Percentiles rank a stretch among this genome's conserved stretches.
Evolutionary conservation across 176 grass and related monocot species (phyloP).

Genomic region (Bothriochloa decipiens): DNA sequence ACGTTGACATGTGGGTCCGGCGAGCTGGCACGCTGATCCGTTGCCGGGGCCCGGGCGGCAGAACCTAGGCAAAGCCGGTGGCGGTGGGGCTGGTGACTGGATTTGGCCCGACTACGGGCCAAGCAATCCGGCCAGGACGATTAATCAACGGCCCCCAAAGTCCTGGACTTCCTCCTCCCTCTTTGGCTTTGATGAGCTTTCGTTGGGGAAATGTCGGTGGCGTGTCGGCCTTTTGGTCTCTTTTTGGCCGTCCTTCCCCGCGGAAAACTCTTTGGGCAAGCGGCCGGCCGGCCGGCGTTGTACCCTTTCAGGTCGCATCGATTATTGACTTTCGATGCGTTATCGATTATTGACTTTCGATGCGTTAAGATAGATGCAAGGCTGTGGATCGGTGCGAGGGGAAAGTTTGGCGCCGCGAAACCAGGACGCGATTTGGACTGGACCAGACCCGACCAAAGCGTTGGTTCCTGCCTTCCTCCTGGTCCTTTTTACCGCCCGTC

Average conservation of each 20-base stretch:
- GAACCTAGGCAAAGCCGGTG: background rate
- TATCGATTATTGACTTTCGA: slow-evolving; percentile 43
- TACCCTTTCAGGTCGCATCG: background rate
- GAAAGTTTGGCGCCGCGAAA: slow-evolving; percentile 15
- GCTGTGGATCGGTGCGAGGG: background rate
- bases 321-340: slow-evolving; percentile 43
- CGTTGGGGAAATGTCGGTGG: slow-evolving; percentile 47
- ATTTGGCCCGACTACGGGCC: slow-evolving; percentile 16
- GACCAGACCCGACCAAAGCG: background rate
- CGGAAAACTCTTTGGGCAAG: background rate
- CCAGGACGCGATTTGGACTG: background rate
- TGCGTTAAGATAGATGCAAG: background rate
- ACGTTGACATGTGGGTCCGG: slow-evolving; percentile 43
- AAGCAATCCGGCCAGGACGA: background rate
- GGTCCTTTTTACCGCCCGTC: background rate
- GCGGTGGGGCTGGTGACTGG: background rate
- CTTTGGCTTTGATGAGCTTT: slow-evolving; percentile 46
- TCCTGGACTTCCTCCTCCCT: background rate
- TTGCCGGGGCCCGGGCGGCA: background rate
- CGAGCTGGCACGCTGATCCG: background rate
- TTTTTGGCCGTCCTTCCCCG: slow-evolving; percentile 34
- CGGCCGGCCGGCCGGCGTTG: background rate
- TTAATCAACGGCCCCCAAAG: background rate
- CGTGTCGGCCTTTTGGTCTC: slow-evolving; percentile 50
- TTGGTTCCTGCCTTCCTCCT: background rate